Base-by-base conservation (phyloP, 306 rosid species). In the Trifolium pratense region DNA sequence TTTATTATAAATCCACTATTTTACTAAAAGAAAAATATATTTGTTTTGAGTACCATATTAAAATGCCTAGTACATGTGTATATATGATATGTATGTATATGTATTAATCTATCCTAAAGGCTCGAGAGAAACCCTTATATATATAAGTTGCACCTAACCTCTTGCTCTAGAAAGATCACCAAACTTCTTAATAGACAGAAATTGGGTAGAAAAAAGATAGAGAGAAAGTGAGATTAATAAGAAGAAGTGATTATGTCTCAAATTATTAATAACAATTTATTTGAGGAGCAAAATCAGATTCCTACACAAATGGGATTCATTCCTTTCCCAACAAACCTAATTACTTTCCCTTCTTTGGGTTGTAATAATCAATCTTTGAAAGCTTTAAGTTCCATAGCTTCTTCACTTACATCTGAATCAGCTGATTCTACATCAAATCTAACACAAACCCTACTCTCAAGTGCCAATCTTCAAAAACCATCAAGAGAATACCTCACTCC, bases 361-460 rank as follows among this genome's bases (percentile, higher is more conserved):
- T 83, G 87, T 59, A 61, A 73, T 23, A 72, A 76, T 45, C 96
- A 87, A 68, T 84, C 90, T 74, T 70, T 86, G 63, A 90, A 87
- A 81, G 55, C 82, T 49, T 79, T 83, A 74, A 79, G 42, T 36
- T 25, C 88, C 48, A 60, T 77, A 15, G 64, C 84, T 42, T 73
- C 86, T 84, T 77, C 89, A 48, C 82, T 84, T 59, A 64, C 84
- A 76, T 79, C 88, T 56, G 88, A 82, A 79, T 74, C 72, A 31
- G 68, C 71, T 21, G 79, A 80, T 51, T 64, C 81, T 7, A 15
- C 86, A 29, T 51, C 82, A 55, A 81, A 75, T 70, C 87, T 86
- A 48, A 76, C 84, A n/a, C 84, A 89, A 94, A 83, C 95, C 94
- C 90, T 89, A 87, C 59, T 86, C 9, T 57, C 87, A 36, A 77